Evolutionary conservation across 2,329 filamentous ascomycete species (phyloP).

Genomic region (Elsinoe australis): DNA sequence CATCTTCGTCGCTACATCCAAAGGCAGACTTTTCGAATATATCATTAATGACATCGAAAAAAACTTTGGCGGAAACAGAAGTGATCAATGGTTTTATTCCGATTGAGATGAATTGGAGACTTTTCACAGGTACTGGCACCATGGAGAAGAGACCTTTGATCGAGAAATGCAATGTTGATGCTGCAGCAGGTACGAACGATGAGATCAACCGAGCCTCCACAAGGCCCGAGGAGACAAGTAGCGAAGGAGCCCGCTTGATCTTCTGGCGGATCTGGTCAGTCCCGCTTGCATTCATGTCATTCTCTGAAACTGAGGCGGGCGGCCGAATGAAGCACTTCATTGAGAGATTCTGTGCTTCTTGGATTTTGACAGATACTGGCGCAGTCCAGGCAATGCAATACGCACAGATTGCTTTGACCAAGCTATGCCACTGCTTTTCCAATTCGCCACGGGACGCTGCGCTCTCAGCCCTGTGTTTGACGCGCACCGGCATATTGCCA

Average conservation of each 20-base stretch:
- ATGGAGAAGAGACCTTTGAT: conserved; percentile 66
- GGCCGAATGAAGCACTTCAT: conserved; percentile 2
- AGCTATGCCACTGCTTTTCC: conserved; percentile 56
- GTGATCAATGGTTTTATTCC: conserved; percentile 60
- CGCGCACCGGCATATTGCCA: conserved; percentile 80
- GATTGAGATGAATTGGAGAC: conserved; percentile 72
- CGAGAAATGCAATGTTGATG: conserved; percentile 52
- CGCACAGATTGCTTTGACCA: conserved; percentile 53
- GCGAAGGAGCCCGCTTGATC: conserved; percentile 21
- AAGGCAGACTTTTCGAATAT: conserved; percentile 72
- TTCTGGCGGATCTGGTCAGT: conserved; percentile 7
- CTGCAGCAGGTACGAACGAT: conserved; percentile 65
- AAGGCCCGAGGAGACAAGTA: conserved; percentile 31
- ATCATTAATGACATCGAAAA: conserved; percentile 73
- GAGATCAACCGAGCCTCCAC: conserved; percentile 45
- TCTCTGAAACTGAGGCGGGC: too few relatives aligned
- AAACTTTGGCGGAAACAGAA: conserved; percentile 50
- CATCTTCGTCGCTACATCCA: conserved; percentile 48
- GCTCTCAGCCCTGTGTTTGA: conserved; percentile 67
- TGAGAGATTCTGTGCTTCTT: conserved; percentile 41
- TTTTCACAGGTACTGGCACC: conserved; percentile 61
- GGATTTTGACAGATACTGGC: conserved; percentile 51
- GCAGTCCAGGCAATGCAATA: conserved; percentile 63
- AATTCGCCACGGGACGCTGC: conserved; percentile 46
- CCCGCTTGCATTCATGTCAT: too few relatives aligned